Percentiles rank a stretch among this genome's conserved stretches.
Evolutionary conservation across 2,329 filamentous ascomycete species (phyloP).

Genomic region (Furcasterigmium furcatum): DNA sequence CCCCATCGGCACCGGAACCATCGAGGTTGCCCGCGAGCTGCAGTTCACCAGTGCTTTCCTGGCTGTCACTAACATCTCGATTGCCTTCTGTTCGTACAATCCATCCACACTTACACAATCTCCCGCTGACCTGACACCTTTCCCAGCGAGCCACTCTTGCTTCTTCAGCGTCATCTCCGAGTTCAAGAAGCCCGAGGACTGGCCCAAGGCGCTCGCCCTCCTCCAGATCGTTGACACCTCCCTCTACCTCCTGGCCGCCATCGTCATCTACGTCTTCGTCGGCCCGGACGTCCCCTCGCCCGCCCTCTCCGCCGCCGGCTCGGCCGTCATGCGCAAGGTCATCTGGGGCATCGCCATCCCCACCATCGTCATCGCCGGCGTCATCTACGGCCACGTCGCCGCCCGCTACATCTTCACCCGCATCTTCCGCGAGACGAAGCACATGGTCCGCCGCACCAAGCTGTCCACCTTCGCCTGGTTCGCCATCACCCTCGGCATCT

Average conservation of each 20-base stretch:
- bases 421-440: conserved; percentile 56
- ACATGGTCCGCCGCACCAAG: conserved; percentile 46
- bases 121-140: background rate
- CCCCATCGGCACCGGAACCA: conserved; percentile 27
- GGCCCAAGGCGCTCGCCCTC: conserved; percentile 42
- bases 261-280: conserved; percentile 66
- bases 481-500: conserved; percentile 49
- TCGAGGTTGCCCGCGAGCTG: conserved; percentile 31
- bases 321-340: conserved; percentile 52
- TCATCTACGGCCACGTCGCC: conserved; percentile 66
- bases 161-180: conserved; percentile 67
- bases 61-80: conserved; percentile 61
- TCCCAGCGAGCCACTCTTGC: conserved; percentile 53
- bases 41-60: conserved; percentile 51
- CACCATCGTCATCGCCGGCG: conserved; percentile 68
- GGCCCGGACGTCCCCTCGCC: conserved; percentile 61
- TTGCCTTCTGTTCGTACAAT: conserved; percentile 50
- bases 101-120: conserved; percentile 1
- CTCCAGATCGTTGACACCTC: conserved; percentile 56
- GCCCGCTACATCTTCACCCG: conserved; percentile 65
- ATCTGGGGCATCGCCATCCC: conserved; percentile 68
- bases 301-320: conserved; percentile 59
- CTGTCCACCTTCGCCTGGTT: conserved; percentile 56
- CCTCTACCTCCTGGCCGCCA: conserved; percentile 62
- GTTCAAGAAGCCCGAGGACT: conserved; percentile 57